A percentile compares a stretch with the other conserved stretches of the same genome.
Evolutionary conservation across 345 rosid genomes (phyloP).

Genomic region (Citrus maxima): DNA sequence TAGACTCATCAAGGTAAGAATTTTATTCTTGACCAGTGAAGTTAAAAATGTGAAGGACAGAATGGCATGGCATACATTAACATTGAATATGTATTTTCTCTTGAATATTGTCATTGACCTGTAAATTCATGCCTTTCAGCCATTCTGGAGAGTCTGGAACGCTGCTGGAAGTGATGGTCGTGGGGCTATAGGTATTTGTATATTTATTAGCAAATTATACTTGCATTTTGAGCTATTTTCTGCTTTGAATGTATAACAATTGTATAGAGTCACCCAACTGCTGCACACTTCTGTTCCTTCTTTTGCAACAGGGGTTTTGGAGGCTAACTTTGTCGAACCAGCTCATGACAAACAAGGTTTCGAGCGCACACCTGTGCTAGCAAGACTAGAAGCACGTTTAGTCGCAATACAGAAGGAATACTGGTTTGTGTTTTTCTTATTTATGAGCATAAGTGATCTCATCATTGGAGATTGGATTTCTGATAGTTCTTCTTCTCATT

Average conservation of each 20-base stretch:
- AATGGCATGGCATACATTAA: background rate
- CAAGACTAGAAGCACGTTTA: slow-evolving; percentile 55
- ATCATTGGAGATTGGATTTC: slow-evolving; percentile 1
- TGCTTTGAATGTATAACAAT: background rate
- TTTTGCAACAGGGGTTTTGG: slow-evolving; percentile 45
- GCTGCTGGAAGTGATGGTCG: slow-evolving; percentile 86
- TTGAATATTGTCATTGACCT: background rate
- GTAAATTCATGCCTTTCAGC: slow-evolving; percentile 32
- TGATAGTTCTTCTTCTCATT: background rate
- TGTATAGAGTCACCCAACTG: background rate
- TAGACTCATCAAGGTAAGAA: slow-evolving; percentile 66
- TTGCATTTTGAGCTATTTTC: background rate
- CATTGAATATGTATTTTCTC: background rate
- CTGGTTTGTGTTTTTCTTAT: slow-evolving; percentile 36
- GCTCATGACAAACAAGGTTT: slow-evolving; percentile 89
- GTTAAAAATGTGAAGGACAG: background rate
- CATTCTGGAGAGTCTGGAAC: slow-evolving; percentile 88
- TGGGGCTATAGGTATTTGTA: slow-evolving; percentile 58
- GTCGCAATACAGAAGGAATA: slow-evolving; percentile 43
- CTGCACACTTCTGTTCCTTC: background rate
- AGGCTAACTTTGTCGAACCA: slow-evolving; percentile 81
- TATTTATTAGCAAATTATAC: background rate
- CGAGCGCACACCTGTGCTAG: slow-evolving; percentile 58
- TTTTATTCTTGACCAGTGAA: background rate
- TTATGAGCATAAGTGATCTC: background rate